Evolutionary conservation across 2,329 filamentous ascomycete genomes (phyloP).

Genomic region (Malbranchea cinnamomea): DNA sequence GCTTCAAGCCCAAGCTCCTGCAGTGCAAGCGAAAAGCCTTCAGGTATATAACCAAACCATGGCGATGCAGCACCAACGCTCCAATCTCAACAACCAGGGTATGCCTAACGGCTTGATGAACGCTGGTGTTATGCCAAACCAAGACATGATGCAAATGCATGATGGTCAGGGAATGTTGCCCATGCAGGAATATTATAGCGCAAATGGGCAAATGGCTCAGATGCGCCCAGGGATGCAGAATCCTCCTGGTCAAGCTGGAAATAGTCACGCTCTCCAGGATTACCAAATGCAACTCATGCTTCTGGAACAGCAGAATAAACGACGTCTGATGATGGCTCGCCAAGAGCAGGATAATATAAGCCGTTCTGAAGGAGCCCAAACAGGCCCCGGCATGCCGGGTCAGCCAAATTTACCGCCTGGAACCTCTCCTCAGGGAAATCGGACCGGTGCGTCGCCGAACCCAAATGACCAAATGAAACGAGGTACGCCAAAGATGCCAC

Average conservation of each 20-base stretch:
- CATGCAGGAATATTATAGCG: slow-evolving; percentile 43
- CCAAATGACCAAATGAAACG: slow-evolving; percentile 49
- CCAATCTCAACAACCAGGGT: slow-evolving; percentile 66
- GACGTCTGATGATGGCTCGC: slow-evolving; percentile 49
- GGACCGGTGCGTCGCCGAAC: slow-evolving; percentile 44
- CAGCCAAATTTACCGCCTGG: slow-evolving; percentile 34
- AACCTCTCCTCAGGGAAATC: slow-evolving; percentile 43
- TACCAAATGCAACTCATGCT: slow-evolving; percentile 59
- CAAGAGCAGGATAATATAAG: slow-evolving; percentile 51
- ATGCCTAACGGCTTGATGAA: slow-evolving; percentile 58
- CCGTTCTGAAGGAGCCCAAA: slow-evolving; percentile 34
- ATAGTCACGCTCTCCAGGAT: slow-evolving; percentile 52
- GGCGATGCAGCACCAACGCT: slow-evolving; percentile 59
- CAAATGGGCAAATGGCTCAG: slow-evolving; percentile 34
- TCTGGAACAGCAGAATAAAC: slow-evolving; percentile 54
- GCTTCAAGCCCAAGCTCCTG: slow-evolving; percentile 40
- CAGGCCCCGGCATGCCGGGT: slow-evolving; percentile 21
- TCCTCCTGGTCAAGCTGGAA: slow-evolving; percentile 18
- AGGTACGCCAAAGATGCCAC: slow-evolving; percentile 45
- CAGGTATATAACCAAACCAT: slow-evolving; percentile 76
- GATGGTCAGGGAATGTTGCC: slow-evolving; percentile 38
- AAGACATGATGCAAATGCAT: slow-evolving; percentile 68
- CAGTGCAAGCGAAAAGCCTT: slow-evolving; percentile 66
- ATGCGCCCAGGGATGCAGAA: slow-evolving; percentile 15
- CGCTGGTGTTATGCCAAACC: slow-evolving; percentile 50